A percentile compares a stretch with the other conserved stretches of the same genome.
These are phyloP conservation scores for Saccharomycopsis sp. DNA, from an alignment of 805 yeast species.

Conservation along the genomic window DNA sequence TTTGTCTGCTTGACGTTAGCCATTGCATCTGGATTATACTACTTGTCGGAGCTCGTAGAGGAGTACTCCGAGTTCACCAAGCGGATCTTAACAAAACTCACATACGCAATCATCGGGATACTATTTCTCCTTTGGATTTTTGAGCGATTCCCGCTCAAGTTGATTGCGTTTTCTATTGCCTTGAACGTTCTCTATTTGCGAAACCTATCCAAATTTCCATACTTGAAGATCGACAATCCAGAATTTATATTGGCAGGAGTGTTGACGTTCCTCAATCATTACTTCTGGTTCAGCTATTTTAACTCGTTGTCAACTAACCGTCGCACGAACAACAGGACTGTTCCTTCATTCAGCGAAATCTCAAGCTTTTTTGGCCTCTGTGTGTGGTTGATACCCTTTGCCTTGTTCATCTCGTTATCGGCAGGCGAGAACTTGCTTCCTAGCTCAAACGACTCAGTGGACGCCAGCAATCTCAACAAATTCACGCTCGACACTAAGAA, in stretches of 20 bases:
- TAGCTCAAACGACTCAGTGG: conserved; percentile 25
- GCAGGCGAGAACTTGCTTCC: conserved; percentile 91
- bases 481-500: conserved; percentile 26
- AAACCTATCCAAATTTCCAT: conserved; percentile 78
- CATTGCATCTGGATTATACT: conserved; percentile 87
- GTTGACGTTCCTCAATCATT: conserved; percentile 74
- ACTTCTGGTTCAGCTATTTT: conserved; percentile 84
- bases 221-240: conserved; percentile 66
- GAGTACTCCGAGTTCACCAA: conserved; percentile 86
- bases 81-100: conserved; percentile 55
- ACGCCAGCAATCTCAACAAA: conserved; percentile 26
- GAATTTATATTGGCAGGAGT: conserved; percentile 64
- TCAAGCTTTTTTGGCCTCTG: conserved; percentile 93
- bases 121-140: conserved; percentile 55
- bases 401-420: conserved; percentile 82
- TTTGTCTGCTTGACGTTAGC: conserved; percentile 55
- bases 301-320: conserved; percentile 60
- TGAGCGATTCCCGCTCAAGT: conserved; percentile 73
- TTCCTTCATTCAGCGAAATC: conserved; percentile 81
- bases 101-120: conserved; percentile 50
- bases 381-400: conserved; percentile 91
- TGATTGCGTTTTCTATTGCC: conserved; percentile 58
- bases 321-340: conserved; percentile 50
- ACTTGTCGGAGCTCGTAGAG: conserved; percentile 86
- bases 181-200: conserved; percentile 71